phyloP scores from a whole-genome alignment of 2,329 filamentous ascomycete genomes.

The Epichloe brachyelytri region DNA sequence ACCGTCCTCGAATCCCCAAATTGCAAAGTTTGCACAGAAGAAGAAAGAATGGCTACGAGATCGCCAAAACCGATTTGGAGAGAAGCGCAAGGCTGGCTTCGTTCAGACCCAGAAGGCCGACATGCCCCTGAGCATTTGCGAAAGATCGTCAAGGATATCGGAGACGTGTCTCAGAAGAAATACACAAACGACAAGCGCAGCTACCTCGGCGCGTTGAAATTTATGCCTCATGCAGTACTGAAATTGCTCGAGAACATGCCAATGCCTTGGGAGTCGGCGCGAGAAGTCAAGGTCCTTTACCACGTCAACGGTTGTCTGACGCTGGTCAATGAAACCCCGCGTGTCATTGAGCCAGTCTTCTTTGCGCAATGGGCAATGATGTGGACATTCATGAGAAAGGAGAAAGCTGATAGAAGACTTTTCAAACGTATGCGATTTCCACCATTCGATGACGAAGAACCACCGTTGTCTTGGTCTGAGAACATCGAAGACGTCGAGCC shows the following conservation, averaged over 20 bases:
- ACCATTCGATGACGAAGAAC: constrained; percentile 96
- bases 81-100: constrained; percentile 93
- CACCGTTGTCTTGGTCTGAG: constrained; percentile 93
- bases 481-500: constrained; percentile 98
- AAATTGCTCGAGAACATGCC: constrained; percentile 99
- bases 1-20: constrained; percentile 65
- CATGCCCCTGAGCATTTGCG: constrained; percentile 97
- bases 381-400: constrained; percentile 97
- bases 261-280: constrained; percentile 96
- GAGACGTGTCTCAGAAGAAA: constrained; percentile 98
- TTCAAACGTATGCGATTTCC: constrained; percentile 99
- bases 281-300: constrained; percentile 95
- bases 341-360: constrained; percentile 95
- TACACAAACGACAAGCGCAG: constrained; percentile 98
- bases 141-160: constrained; percentile 97
- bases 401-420: constrained; percentile 88
- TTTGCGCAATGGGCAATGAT: constrained; percentile 99
- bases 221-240: constrained; percentile 96
- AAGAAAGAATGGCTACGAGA: constrained; percentile 96
- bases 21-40: constrained; percentile 94
- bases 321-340: constrained; percentile 87
- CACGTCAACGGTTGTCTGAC: constrained; percentile 97
- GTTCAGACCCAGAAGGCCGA: constrained; percentile 97
- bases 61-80: constrained; percentile 85
- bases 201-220: constrained; percentile 93